Conservation (phyloP, 208 protist species). For the Trypanosoma congolense region DNA sequence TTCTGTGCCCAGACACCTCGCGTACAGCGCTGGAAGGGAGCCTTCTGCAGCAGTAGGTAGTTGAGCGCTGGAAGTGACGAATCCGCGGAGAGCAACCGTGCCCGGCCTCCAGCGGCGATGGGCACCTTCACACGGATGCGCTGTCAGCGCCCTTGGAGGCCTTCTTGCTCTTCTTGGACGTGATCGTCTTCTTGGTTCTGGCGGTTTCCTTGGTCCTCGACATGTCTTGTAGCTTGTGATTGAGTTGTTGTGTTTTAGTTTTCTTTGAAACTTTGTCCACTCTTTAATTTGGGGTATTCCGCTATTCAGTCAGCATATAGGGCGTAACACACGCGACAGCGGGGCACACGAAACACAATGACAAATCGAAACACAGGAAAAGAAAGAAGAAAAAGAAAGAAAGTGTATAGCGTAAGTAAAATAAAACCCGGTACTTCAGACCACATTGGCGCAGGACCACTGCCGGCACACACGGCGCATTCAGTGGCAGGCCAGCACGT, state of each 20-base stretch:
- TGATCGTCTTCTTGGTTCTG: constrained; percentile 95
- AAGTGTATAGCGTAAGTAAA: too few relatives aligned
- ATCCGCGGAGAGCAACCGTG: constrained; percentile 98
- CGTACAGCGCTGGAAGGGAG: constrained; percentile 84
- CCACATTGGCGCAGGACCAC: too few relatives aligned
- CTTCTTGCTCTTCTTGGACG: constrained; percentile 96
- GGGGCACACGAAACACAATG: too few relatives aligned
- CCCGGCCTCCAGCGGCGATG: constrained; percentile 95
- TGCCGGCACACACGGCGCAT: too few relatives aligned
- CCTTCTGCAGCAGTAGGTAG: constrained; percentile 87
- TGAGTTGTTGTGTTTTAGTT: not conserved
- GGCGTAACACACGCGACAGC: too few relatives aligned
- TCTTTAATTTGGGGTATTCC: too few relatives aligned
- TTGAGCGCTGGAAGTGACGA: constrained; percentile 81
- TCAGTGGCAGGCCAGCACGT: too few relatives aligned
- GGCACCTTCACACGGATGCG: constrained; percentile 93
- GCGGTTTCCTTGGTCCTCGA: constrained; percentile 97
- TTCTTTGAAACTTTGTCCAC: too few relatives aligned
- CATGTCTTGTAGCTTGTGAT: constrained; percentile 47
- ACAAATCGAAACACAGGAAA: not conserved
- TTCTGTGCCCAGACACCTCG: constrained; percentile 9
- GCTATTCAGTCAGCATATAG: too few relatives aligned
- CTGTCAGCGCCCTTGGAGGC: constrained; percentile 88
- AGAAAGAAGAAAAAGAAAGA: not conserved
- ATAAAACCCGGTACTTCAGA: too few relatives aligned